These are phyloP conservation scores for Monosporozyma servazzii DNA, from an alignment of 805 yeast species.

Conservation along the genomic window DNA sequence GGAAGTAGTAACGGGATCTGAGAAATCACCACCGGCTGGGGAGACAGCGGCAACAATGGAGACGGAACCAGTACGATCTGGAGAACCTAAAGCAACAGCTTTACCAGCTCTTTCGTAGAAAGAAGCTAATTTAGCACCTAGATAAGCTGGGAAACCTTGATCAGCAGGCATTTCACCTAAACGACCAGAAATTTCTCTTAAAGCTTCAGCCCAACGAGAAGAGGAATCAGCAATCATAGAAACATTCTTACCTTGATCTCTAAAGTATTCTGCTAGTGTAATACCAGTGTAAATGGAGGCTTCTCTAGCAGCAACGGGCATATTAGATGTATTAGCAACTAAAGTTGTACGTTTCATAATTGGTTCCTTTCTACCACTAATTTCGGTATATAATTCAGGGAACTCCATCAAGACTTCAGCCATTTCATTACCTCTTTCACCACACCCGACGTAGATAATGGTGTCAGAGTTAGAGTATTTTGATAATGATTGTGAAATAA, in stretches of 20 bases:
- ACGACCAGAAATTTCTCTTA: conserved; percentile 99
- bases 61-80: conserved; percentile 93
- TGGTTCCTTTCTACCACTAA: conserved; percentile 90
- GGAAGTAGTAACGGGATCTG: conserved; percentile 98
- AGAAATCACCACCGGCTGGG: conserved; percentile 99
- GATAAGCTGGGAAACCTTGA: conserved; percentile 99
- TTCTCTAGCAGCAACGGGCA: conserved; percentile 99
- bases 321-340: conserved; percentile 97
- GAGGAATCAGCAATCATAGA: conserved; percentile 99
- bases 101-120: conserved; percentile 99
- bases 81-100: conserved; percentile 90
- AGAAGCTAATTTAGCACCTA: conserved; percentile 97
- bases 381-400: conserved; percentile 92
- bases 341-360: conserved; percentile 98
- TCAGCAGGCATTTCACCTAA: conserved; percentile 99
- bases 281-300: conserved; percentile 99
- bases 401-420: conserved; percentile 99
- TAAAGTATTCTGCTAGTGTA: conserved; percentile 96
- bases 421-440: conserved; percentile 99
- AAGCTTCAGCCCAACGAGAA: conserved; percentile 99
- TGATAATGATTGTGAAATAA: conserved; percentile 93
- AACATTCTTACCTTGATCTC: conserved; percentile 99
- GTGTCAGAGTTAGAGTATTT: conserved; percentile 96
- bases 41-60: conserved; percentile 99
- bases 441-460: conserved; percentile 89